Evolutionary conservation across 805 yeast genomes (phyloP).

Genomic region (Yamadazyma phyllophila): DNA sequence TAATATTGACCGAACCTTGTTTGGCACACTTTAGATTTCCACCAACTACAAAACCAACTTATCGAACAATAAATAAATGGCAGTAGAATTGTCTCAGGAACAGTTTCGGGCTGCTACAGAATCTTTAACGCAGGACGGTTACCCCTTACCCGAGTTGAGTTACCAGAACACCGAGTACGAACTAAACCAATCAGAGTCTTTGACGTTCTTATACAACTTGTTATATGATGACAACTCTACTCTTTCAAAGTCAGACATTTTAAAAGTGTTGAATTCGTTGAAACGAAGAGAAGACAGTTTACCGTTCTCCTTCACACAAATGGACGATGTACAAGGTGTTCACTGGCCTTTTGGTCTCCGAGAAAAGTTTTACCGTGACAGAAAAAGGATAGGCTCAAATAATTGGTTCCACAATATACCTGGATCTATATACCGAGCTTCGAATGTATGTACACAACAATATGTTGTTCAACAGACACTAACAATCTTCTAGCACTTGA

Average conservation of each 20-base stretch:
- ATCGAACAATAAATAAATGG: conserved; percentile 3
- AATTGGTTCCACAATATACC: conserved; percentile 41
- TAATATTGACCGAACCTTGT: neutral
- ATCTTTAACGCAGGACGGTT: neutral
- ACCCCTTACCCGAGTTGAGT: neutral
- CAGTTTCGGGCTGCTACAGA: conserved; percentile 6
- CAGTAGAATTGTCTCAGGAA: conserved; percentile 10
- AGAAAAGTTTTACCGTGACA: conserved; percentile 30
- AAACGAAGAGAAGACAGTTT: conserved; percentile 35
- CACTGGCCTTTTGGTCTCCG: conserved; percentile 33
- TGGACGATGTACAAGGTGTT: conserved; percentile 35
- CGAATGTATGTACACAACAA: conserved; percentile 26
- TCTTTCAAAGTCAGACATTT: conserved; percentile 34
- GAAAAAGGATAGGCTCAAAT: conserved; percentile 31
- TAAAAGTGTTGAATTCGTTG: conserved; percentile 33
- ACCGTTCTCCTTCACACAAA: conserved; percentile 25
- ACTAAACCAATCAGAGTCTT: conserved; percentile 39
- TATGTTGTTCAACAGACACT: neutral
- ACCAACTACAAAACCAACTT: neutral
- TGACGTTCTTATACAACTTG: conserved; percentile 38
- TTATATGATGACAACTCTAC: conserved; percentile 35
- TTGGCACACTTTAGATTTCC: neutral
- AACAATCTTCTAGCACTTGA: conserved; percentile 18
- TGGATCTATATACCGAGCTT: conserved; percentile 30
- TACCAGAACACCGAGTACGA: conserved; percentile 30